phyloP scores from a whole-genome alignment of 1,284 basidiomycete genomes.

The Apiotrichum domesticum region DNA sequence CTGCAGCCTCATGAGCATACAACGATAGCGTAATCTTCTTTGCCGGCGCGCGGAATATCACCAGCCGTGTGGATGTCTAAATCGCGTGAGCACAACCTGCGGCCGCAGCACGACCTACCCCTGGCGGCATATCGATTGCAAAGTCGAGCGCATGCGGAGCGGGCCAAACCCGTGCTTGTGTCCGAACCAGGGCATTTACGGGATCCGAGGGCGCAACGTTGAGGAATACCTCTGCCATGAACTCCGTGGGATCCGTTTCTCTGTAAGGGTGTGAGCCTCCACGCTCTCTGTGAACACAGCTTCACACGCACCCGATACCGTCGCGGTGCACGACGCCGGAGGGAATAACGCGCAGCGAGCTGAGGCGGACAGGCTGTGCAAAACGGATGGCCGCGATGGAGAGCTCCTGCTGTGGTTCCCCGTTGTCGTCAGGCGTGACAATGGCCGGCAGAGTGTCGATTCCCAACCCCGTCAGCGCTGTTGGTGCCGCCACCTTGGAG shows the following conservation, averaged over 20 bases:
- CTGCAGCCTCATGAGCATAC: constrained; percentile 2
- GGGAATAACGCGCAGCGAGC: constrained; percentile 6
- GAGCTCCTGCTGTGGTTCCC: background rate
- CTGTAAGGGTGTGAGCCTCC: background rate
- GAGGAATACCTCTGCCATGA: constrained; percentile 10
- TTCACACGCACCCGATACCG: constrained; percentile 9
- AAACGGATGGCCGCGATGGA: constrained; percentile 11
- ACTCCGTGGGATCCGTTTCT: constrained; percentile 1
- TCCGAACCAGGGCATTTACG: constrained; percentile 10
- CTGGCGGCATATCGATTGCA: constrained; percentile 8
- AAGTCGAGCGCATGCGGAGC: constrained; percentile 8
- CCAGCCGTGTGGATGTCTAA: constrained; percentile 10
- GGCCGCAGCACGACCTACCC: background rate
- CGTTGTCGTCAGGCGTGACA: background rate
- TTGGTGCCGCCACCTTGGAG: background rate
- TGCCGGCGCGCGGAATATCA: constrained; percentile 8
- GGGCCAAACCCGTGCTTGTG: background rate
- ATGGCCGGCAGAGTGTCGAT: background rate
- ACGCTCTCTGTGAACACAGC: background rate
- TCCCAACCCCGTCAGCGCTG: background rate
- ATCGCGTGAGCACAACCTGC: too few relatives aligned
- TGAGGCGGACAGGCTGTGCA: constrained; percentile 3
- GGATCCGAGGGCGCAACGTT: constrained; percentile 7
- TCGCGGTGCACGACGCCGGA: constrained; percentile 2
- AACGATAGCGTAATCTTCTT: constrained; percentile 7